These are phyloP conservation scores for Nicotiana obtusifolia DNA, from an alignment of 257 asterid species.

Conservation along the genomic window DNA sequence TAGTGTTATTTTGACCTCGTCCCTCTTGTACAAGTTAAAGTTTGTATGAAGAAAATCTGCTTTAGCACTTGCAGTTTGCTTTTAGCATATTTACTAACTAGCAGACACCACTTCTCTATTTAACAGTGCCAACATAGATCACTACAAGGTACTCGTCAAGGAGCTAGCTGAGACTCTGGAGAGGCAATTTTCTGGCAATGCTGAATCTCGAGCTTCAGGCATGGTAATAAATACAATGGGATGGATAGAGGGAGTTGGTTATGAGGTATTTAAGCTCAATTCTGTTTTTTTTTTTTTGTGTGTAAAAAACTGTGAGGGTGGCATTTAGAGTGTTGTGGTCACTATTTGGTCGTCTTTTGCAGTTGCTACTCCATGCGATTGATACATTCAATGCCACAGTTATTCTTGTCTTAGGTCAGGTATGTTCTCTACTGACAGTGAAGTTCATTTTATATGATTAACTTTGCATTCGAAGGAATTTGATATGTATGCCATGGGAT, in stretches of 20 bases:
- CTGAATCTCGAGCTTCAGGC: slow-evolving; percentile 93
- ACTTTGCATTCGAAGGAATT: background rate
- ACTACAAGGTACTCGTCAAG: slow-evolving; percentile 81
- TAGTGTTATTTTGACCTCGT: background rate
- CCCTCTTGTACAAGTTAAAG: background rate
- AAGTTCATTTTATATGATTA: background rate
- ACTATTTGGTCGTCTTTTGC: slow-evolving; percentile 19
- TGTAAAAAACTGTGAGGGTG: background rate
- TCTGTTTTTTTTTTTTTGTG: background rate
- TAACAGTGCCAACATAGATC: slow-evolving; percentile 79
- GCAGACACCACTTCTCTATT: slow-evolving; percentile 4
- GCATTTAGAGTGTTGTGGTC: background rate
- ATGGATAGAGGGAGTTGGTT: slow-evolving; percentile 94
- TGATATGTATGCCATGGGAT: background rate
- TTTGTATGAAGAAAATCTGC: background rate
- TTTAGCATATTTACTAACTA: background rate
- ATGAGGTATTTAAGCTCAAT: slow-evolving; percentile 57
- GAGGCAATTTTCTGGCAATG: slow-evolving; percentile 71
- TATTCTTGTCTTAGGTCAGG: slow-evolving; percentile 97
- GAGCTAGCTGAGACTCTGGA: slow-evolving; percentile 88
- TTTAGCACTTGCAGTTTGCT: background rate
- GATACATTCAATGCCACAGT: slow-evolving; percentile 76
- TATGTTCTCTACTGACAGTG: slow-evolving; percentile 20
- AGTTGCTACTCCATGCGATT: slow-evolving; percentile 94
- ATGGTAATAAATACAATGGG: slow-evolving; percentile 98